Base-by-base conservation (phyloP, 2,329 filamentous ascomycete species). In the Cordyceps tenuipes region DNA sequence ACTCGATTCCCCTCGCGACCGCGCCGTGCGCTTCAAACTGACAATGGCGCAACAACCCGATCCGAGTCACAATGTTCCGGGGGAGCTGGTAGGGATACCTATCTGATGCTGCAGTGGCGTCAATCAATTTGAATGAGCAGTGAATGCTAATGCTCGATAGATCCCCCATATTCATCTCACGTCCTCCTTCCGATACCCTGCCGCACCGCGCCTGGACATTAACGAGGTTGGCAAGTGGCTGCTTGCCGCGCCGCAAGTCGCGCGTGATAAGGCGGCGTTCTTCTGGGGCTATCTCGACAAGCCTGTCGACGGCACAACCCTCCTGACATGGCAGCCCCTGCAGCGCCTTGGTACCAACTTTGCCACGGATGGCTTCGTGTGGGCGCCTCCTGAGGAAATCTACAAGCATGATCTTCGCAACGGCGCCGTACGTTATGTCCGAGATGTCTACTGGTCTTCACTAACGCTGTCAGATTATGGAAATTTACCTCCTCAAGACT, bases 201-300 rank as follows among this genome's bases (percentile, higher is more conserved):
- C 83, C 62, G 84, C 89, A 69, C 84, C 85, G 55, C 82, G 84
- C 57, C 79, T 96, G 65, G 84, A 87, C 66, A 79, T 89, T 34
- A 83, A 88, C 61, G 88, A 92, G 65, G 89, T 93, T 29, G 87
- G 91, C 63, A 87, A 90, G 68, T 93, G 90, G 81, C 83, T 97
- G 62, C 80, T 92, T 69, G 84, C 86, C 68, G 92, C 91, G 44
- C 90, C 92, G 9, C 88, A 90, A 69, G 88, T 96, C 63, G 88
- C 92, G 66, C 89, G 90, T 72, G 88, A 95, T 69, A 80, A 86
- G 64, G 87, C 91, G 53, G 85, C 93, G 3, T 92, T 99, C 81
- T 90, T 88, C 75, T 99, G 93, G 93, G 92, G 89, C 50, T 96
- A 93, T 72, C 83, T 97, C 60, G 86, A 94, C 67, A 83, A 85